Evolutionary conservation across 2,329 filamentous ascomycete species (phyloP).

Genomic region (Fusarium luffae): DNA sequence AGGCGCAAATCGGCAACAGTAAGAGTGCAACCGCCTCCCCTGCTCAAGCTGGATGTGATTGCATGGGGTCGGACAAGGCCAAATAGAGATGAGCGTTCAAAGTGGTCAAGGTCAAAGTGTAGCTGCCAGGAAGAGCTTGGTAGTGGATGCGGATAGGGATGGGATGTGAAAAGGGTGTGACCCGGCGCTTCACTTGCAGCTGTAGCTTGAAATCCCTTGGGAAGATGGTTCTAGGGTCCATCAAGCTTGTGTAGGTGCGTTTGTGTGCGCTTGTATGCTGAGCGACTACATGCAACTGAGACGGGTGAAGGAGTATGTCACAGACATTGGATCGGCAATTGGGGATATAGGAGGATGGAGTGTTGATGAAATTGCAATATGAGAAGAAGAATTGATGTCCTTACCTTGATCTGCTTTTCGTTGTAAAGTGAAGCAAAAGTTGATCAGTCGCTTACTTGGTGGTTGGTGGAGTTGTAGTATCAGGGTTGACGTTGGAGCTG

Average conservation of each 20-base stretch:
- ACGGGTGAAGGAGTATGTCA: slow-evolving; percentile 18
- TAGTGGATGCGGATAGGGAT: slow-evolving; percentile 43
- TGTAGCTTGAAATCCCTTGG: slow-evolving; percentile 44
- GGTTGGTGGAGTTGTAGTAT: slow-evolving; percentile 39
- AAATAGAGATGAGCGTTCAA: slow-evolving; percentile 43
- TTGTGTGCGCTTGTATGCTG: slow-evolving; percentile 35
- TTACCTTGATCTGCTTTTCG: slow-evolving; percentile 17
- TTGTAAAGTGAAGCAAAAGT: slow-evolving; percentile 18
- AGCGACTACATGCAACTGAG: slow-evolving; percentile 34
- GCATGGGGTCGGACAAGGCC: slow-evolving; percentile 41
- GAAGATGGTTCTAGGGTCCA: slow-evolving; percentile 38
- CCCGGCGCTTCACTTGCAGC: slow-evolving; percentile 49
- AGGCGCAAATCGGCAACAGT: slow-evolving; percentile 39
- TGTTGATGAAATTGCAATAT: background rate
- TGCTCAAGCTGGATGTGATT: slow-evolving; percentile 41
- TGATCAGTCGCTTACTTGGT: slow-evolving; percentile 26
- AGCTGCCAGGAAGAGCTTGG: slow-evolving; percentile 38
- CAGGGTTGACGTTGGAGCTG: slow-evolving; percentile 28
- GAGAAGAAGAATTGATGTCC: background rate
- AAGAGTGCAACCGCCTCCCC: slow-evolving; percentile 43
- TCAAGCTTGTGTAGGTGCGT: slow-evolving; percentile 21
- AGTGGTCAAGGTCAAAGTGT: slow-evolving; percentile 33
- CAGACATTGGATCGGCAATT: slow-evolving; percentile 21
- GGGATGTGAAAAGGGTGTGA: slow-evolving; percentile 47
- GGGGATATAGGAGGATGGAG: background rate